Conservation (phyloP, 352 stramenopile genomes). For the Phytophthora boehmeriae region DNA sequence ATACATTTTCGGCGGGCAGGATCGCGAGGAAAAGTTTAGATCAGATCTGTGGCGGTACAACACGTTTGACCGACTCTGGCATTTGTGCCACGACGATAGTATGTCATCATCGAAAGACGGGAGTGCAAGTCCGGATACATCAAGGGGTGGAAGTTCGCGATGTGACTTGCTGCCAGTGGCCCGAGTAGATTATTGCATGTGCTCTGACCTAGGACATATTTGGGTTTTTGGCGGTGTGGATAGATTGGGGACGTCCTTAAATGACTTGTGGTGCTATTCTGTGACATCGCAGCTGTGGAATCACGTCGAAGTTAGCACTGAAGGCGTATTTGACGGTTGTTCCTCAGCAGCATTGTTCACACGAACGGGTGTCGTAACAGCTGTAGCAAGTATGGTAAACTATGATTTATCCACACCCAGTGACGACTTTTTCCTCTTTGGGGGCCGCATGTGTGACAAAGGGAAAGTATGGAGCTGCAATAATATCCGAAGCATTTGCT, state of each 20-base stretch:
- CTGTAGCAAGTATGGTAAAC: constrained; percentile 45
- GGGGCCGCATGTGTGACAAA: constrained; percentile 36
- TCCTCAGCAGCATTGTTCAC: constrained; percentile 52
- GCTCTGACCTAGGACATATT: constrained; percentile 77
- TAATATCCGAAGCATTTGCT: constrained; percentile 40
- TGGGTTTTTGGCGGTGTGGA: constrained; percentile 79
- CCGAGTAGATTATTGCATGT: constrained; percentile 74
- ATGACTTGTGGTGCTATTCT: constrained; percentile 84
- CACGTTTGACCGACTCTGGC: constrained; percentile 87
- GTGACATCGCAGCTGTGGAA: constrained; percentile 71
- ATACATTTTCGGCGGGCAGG: constrained; percentile 82
- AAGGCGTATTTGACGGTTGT: constrained; percentile 53
- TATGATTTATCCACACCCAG: constrained; percentile 20
- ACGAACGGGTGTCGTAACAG: constrained; percentile 51
- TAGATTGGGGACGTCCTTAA: constrained; percentile 49
- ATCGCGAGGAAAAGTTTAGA: constrained; percentile 79
- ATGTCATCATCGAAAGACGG: constrained; percentile 44
- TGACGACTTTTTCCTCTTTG: constrained; percentile 50
- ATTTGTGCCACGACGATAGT: constrained; percentile 85
- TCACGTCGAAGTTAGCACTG: constrained; percentile 51
- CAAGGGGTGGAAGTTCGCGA: constrained; percentile 8
- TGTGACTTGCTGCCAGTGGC: constrained; percentile 61
- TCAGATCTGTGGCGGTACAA: constrained; percentile 88
- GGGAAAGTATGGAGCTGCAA: constrained; percentile 26
- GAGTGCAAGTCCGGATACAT: not conserved